A percentile compares a stretch with the other conserved stretches of the same genome.
Evolutionary conservation across 2,329 filamentous ascomycete genomes (phyloP).

Genomic region (Ophiostoma triangulosporum): DNA sequence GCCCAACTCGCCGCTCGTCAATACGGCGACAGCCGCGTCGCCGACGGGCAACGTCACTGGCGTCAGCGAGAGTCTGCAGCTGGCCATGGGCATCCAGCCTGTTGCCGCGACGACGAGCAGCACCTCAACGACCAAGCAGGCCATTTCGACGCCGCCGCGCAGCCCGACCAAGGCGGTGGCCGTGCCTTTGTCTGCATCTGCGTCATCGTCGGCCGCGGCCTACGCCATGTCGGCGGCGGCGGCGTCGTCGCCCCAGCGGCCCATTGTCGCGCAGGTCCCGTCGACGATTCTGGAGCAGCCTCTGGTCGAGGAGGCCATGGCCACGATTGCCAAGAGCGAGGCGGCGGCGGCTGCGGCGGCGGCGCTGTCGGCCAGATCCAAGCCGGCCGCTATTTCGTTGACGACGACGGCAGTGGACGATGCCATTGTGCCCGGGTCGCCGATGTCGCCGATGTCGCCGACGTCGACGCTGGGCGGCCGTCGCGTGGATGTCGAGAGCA

Average conservation of each 20-base stretch:
- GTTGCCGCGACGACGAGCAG: constrained; percentile 12
- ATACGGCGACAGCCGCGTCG: constrained; percentile 3
- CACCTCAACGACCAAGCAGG: constrained; percentile 16
- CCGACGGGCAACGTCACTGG: constrained; percentile 16
- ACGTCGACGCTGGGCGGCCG: constrained; percentile 3
- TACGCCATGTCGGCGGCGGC: constrained; percentile 1
- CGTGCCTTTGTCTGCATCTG: neutral
- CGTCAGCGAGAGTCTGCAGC: constrained; percentile 28
- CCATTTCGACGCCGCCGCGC: constrained; percentile 42
- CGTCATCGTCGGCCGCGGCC: neutral
- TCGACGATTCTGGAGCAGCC: constrained; percentile 42
- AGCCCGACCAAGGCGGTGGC: constrained; percentile 37
- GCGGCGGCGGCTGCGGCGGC: constrained; percentile 8
- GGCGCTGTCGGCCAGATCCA: neutral
- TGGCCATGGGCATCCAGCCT: constrained; percentile 24
- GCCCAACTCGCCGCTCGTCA: neutral
- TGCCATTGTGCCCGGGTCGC: constrained; percentile 6
- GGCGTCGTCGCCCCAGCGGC: constrained; percentile 33
- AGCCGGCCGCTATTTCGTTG: neutral
- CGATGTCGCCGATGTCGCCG: constrained; percentile 11
- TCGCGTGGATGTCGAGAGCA: constrained; percentile 44
- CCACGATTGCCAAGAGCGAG: constrained; percentile 15
- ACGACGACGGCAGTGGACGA: too few relatives aligned
- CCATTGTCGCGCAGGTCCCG: constrained; percentile 37
- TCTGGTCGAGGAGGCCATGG: constrained; percentile 29